Base-by-base conservation (phyloP, 2,329 filamentous ascomycete genomes). In the Neofusicoccum parvum region DNA sequence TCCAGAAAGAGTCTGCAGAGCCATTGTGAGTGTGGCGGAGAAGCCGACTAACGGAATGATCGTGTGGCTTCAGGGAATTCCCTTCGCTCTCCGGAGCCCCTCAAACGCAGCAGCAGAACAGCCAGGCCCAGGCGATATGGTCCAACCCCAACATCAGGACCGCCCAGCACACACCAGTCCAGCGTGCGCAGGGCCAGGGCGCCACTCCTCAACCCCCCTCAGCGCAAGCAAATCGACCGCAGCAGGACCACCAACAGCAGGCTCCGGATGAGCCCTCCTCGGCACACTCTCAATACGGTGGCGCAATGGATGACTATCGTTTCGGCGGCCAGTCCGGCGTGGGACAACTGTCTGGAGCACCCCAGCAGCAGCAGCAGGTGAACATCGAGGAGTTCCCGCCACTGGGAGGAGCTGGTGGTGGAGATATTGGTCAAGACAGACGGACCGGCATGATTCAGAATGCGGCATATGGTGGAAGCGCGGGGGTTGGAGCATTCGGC, bases 321-420 rank as follows among this genome's bases (percentile, higher is more conserved):
- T 86, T 84, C 70, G 86, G 86, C 45, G 83, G 82, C 39, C 83
- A 86, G 72, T 80, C 79, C 54, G 82, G 84, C 43, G 82, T 82
- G 63, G 82, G 82, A 59, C 83, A 85, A 71, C 74, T 85, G 58
- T 80, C 81, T 60, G 79, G 79, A 23, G 77, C 79, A 46, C 76
- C 75, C 45, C 85, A 86, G 67, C 62, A 64, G 39, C 83, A 84
- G 48, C 83, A 85, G 69, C 81, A 85, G 32, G 82, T 82, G 68
- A 86, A 83, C 69, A 85, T 86, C 54, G 85, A 88, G 15, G 86
- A 88, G 63, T 88, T 88, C 66, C 85, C 86, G 66, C 85, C 86
- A n/a, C 75, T 88, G 56, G 83, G 85, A 62, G 82, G 84, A 54
- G 83, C 82, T 64, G 75, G 78, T 20, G 79, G 81, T 53, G 79